A percentile compares a stretch with the other conserved stretches of the same genome.
Conservation (phyloP, 352 stramenopile species). For the Phytophthora crassamura region DNA sequence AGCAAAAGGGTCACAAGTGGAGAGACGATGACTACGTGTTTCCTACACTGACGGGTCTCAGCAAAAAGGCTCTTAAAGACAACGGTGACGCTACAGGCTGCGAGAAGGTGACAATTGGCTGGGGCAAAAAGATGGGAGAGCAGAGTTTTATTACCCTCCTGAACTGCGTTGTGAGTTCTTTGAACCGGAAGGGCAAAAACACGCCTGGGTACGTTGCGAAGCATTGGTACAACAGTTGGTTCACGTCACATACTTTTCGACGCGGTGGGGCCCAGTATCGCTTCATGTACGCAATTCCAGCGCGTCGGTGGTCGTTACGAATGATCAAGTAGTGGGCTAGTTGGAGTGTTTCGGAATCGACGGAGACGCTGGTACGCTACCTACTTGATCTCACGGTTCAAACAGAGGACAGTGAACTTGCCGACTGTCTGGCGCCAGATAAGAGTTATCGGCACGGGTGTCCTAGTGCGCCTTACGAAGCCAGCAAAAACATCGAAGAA, state of each 20-base stretch:
- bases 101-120: constrained; percentile 1
- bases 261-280: constrained; percentile 7
- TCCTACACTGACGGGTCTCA: constrained; percentile 1
- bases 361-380: constrained; percentile 18
- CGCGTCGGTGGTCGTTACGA: constrained; percentile 9
- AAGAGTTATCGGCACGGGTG: constrained; percentile 20
- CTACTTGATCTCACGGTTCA: constrained; percentile 12
- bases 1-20: constrained; percentile 5
- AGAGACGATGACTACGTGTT: constrained; percentile 15
- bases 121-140: constrained; percentile 17
- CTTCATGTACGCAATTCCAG: constrained; percentile 17
- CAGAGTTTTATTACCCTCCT: constrained; percentile 14
- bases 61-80: constrained; percentile 5
- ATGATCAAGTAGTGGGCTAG: constrained; percentile 25
- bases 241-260: constrained; percentile 17
- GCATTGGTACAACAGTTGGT: constrained; percentile 16
- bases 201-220: constrained; percentile 10
- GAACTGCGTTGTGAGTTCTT: background rate
- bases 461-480: constrained; percentile 8
- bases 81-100: background rate
- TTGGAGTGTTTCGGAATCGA: constrained; percentile 22
- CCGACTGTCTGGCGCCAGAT: constrained; percentile 12
- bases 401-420: constrained; percentile 12
- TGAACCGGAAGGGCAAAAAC: background rate
- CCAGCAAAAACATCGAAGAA: constrained; percentile 4